Conservation (phyloP, 2,329 filamentous ascomycete species). For the Emmonsiellopsis sp. region DNA sequence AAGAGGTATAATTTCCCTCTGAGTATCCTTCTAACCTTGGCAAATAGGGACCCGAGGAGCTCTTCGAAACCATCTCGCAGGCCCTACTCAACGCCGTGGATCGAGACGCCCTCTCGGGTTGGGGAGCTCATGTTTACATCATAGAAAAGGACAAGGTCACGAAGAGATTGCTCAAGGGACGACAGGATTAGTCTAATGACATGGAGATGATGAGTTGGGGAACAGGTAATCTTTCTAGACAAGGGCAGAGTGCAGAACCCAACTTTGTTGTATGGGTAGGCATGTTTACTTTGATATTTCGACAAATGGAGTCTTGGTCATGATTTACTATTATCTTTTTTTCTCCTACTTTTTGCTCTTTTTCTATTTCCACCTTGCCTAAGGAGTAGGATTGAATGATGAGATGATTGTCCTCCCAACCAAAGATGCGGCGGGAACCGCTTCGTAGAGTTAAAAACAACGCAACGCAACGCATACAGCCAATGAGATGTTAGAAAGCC, state of each 20-base stretch:
- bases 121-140: slow-evolving; percentile 98
- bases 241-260: neutral
- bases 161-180: slow-evolving; percentile 94
- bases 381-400: no score
- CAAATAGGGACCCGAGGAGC: slow-evolving; percentile 72
- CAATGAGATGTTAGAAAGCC: no score
- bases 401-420: no score
- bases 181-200: slow-evolving; percentile 62
- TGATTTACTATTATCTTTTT: neutral
- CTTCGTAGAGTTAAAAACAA: no score
- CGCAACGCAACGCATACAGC: no score
- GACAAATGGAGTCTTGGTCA: slow-evolving; percentile 1
- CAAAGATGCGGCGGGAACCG: no score
- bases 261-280: neutral
- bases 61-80: slow-evolving; percentile 98
- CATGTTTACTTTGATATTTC: neutral
- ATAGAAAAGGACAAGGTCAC: slow-evolving; percentile 99
- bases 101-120: slow-evolving; percentile 90
- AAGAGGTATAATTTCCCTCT: neutral
- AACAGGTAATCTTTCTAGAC: slow-evolving; percentile 1
- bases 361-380: no score
- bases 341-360: neutral
- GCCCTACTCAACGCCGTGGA: slow-evolving; percentile 91
- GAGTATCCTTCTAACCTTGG: neutral
- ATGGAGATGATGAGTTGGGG: slow-evolving; percentile 10